These are phyloP conservation scores for Patellifolia procumbens DNA, from an alignment of 179 eudicot genomes.

Conservation along the genomic window DNA sequence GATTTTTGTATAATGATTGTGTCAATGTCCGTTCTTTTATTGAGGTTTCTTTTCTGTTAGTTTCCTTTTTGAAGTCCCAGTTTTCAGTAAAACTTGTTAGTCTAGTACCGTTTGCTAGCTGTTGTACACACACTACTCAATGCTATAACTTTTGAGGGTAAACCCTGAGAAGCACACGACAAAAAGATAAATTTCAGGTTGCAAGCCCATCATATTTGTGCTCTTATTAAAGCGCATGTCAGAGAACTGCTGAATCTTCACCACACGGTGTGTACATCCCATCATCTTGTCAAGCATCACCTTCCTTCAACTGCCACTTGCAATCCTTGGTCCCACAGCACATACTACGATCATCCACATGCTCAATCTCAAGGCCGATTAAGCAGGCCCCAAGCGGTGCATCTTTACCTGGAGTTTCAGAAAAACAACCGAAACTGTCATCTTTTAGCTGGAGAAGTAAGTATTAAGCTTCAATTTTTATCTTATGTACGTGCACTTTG, in stretches of 20 bases:
- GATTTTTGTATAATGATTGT: neutral
- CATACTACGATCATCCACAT: constrained; percentile 38
- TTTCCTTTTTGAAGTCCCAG: neutral
- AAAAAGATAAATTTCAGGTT: neutral
- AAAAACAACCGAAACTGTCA: neutral
- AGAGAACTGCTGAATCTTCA: constrained; percentile 25
- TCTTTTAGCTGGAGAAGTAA: neutral
- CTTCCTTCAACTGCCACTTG: constrained; percentile 29
- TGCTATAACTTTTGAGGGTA: neutral
- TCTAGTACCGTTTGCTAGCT: neutral
- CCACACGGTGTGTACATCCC: constrained; percentile 37
- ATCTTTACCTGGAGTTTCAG: constrained; percentile 29
- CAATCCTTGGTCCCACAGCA: constrained; percentile 40
- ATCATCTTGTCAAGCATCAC: constrained; percentile 31
- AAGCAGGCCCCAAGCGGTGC: constrained; percentile 45
- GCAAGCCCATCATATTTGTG: too few species aligned
- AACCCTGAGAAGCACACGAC: neutral
- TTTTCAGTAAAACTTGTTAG: constrained; percentile 17
- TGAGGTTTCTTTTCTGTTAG: neutral
- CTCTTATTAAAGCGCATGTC: constrained; percentile 17
- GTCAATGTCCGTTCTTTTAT: neutral
- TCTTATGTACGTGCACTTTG: neutral
- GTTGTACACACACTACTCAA: neutral
- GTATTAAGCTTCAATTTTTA: neutral
- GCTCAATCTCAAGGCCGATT: constrained; percentile 42